These are phyloP conservation scores for Ogataea sp. DNA, from an alignment of 805 yeast genomes.

Conservation along the genomic window DNA sequence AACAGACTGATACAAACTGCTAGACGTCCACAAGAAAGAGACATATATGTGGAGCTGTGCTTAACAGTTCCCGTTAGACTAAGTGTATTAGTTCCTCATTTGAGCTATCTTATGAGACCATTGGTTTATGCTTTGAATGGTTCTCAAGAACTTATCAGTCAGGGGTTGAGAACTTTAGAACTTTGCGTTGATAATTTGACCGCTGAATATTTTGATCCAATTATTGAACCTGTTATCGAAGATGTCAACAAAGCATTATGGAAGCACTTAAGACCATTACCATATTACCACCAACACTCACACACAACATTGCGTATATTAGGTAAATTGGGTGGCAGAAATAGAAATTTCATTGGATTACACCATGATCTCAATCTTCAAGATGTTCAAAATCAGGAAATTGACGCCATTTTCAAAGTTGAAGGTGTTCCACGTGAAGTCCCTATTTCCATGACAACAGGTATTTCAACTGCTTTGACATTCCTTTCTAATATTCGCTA, in stretches of 20 bases:
- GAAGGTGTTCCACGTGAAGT: conserved; percentile 58
- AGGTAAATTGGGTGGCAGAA: conserved; percentile 95
- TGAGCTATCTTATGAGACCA: conserved; percentile 84
- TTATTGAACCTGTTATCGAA: conserved; percentile 90
- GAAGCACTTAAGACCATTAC: conserved; percentile 85
- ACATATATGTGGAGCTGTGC: conserved; percentile 90
- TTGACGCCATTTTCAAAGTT: conserved; percentile 59
- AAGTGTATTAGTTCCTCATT: conserved; percentile 88
- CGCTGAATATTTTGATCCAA: conserved; percentile 95
- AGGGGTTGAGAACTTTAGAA: conserved; percentile 91
- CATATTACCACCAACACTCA: conserved; percentile 90
- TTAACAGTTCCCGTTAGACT: conserved; percentile 92
- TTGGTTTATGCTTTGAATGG: conserved; percentile 86
- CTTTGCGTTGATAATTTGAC: conserved; percentile 93
- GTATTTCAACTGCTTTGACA: conserved; percentile 68
- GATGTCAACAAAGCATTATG: conserved; percentile 92
- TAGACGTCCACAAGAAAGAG: conserved; percentile 82
- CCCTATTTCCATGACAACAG: conserved; percentile 77
- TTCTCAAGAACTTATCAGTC: conserved; percentile 83
- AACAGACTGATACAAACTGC: conserved; percentile 80
- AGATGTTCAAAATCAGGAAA: conserved; percentile 51
- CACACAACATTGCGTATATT: conserved; percentile 89
- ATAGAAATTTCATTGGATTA: conserved; percentile 75
- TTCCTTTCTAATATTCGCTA: conserved; percentile 62
- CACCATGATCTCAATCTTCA: conserved; percentile 56